Base-by-base conservation (phyloP, 2,329 filamentous ascomycete genomes). In the Tolypocladium guangdongense region DNA sequence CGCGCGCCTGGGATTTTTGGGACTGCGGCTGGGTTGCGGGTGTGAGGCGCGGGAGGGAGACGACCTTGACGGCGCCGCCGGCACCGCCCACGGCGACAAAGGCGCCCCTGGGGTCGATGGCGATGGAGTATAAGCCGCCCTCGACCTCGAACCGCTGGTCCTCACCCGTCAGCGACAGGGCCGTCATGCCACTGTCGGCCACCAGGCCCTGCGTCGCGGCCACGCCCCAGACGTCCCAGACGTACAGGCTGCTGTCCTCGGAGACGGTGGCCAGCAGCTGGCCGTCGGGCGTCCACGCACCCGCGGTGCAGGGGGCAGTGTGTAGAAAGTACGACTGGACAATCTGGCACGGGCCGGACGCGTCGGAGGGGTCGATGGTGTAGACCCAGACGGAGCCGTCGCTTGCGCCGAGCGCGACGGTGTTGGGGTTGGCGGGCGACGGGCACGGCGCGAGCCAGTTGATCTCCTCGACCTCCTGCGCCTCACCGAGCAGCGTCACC, bases 371-470 rank as follows among this genome's bases (percentile, higher is more conserved):
- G 68, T 91, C 86, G 63, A 97, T 78, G n/a, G 84, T 85, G 73
- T 96, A 96, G 11, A 99, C 87, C 93, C 93, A 99, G 43, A 96
- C 90, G 51, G 86, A 91, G 53, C 93, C 93, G 66, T 99, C 91
- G 37, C 81, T 87, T 36, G 90, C 90, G 54, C 93, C 93, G 8
- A 99, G 74, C 0, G 93, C 93, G 57, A 99, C 67, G 10, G 89
- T 84, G 71, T 96, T 95, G 56, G 86, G 81, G 66, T 88, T 82
- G 7, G 76, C 73, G 14, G 83, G 69, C 56, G 84, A 77, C 1
- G 91, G 90, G 66, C 88, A 95, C 0, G 90, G 72, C 1, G 77
- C 71, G 36, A 97, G 71, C 91, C 92, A 99, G 74, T 93, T 95
- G 64, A 99, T 86, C 71, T 97, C 92, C 62, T 95, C 87, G 11